These are phyloP conservation scores for Marsdenia floribunda DNA, from an alignment of 257 asterid species.

Conservation along the genomic window DNA sequence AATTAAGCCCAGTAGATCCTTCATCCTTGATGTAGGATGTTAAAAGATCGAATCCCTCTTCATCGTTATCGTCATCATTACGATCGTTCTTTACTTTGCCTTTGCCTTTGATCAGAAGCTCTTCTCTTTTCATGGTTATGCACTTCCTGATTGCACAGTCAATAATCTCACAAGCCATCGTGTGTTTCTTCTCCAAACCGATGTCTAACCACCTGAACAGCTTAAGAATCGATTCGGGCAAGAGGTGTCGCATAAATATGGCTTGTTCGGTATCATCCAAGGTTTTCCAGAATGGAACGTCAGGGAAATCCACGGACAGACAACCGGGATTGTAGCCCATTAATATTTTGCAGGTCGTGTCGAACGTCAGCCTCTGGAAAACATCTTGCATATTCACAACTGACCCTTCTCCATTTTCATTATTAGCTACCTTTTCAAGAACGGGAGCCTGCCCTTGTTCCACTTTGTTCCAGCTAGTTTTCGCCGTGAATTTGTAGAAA, in stretches of 20 bases:
- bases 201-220: constrained; percentile 37
- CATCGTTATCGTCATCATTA: neutral
- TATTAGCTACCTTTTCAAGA: constrained; percentile 25
- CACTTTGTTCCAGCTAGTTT: constrained; percentile 30
- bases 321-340: constrained; percentile 54
- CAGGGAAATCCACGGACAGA: constrained; percentile 28
- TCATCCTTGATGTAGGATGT: constrained; percentile 32
- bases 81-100: neutral
- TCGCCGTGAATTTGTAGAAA: constrained; percentile 30
- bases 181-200: constrained; percentile 37
- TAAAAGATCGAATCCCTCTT: constrained; percentile 30
- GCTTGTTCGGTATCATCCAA: constrained; percentile 53
- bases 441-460: constrained; percentile 36
- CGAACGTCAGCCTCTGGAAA: constrained; percentile 47
- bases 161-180: constrained; percentile 24
- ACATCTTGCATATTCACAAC: constrained; percentile 45
- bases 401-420: neutral
- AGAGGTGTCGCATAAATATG: constrained; percentile 39
- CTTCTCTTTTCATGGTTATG: constrained; percentile 25
- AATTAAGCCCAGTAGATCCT: constrained; percentile 9
- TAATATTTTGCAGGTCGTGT: constrained; percentile 36
- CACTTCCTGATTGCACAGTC: constrained; percentile 30
- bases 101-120: constrained; percentile 5
- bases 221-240: constrained; percentile 40
- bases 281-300: constrained; percentile 45